Percentiles rank a stretch among this genome's conserved stretches.
Evolutionary conservation across 2,329 filamentous ascomycete genomes (phyloP).

Genomic region (Fusarium palustre): DNA sequence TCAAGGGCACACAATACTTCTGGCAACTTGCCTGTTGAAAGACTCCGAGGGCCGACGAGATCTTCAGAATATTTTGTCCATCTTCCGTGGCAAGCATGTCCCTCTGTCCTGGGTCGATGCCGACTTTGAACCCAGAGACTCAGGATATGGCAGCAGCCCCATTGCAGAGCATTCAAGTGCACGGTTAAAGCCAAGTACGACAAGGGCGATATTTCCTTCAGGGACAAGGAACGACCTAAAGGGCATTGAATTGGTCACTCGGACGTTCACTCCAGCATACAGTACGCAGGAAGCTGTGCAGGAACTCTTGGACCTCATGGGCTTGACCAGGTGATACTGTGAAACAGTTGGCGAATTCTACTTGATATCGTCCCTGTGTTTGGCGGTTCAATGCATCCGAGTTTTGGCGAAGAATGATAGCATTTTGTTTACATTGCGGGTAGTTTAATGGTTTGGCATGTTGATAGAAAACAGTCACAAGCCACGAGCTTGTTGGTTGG

Average conservation of each 20-base stretch:
- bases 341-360: background rate
- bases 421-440: background rate
- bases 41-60: constrained; percentile 4
- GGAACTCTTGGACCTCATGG: constrained; percentile 4
- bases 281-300: constrained; percentile 1
- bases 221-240: background rate
- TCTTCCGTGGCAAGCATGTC: constrained; percentile 3
- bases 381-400: background rate
- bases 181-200: background rate
- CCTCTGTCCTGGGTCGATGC: constrained; percentile 26
- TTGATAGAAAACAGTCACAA: background rate
- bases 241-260: constrained; percentile 2
- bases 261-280: background rate
- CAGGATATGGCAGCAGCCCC: background rate
- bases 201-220: background rate
- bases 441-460: background rate
- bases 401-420: background rate
- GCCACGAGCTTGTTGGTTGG: background rate
- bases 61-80: constrained; percentile 9
- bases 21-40: constrained; percentile 18
- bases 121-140: background rate
- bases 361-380: background rate
- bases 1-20: constrained; percentile 11
- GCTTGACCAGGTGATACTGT: background rate
- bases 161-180: background rate